Conservation (phyloP, 2,329 filamentous ascomycete genomes). For the Elsinoe batatas region DNA sequence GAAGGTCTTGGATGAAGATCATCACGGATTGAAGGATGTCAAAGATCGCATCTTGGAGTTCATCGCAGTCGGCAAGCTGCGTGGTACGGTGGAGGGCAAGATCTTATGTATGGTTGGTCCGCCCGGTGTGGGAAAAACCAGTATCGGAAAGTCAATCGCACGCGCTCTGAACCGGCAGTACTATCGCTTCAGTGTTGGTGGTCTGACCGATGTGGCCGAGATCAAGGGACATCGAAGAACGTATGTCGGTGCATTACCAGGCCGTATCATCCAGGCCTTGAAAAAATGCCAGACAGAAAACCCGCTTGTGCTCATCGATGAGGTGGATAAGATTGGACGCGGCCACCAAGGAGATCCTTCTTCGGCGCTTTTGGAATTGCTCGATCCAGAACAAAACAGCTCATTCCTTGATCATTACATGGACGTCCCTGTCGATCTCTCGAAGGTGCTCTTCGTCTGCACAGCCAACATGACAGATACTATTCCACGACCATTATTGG, state of each 20-base stretch:
- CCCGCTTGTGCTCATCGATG: slow-evolving; percentile 89
- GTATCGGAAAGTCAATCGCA: slow-evolving; percentile 96
- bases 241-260: slow-evolving; percentile 90
- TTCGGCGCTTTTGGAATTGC: slow-evolving; percentile 81
- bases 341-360: slow-evolving; percentile 95
- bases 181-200: slow-evolving; percentile 96
- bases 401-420: slow-evolving; percentile 98
- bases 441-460: slow-evolving; percentile 96
- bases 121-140: slow-evolving; percentile 95
- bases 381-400: slow-evolving; percentile 94
- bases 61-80: slow-evolving; percentile 93
- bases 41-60: slow-evolving; percentile 98
- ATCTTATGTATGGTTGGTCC: slow-evolving; percentile 96
- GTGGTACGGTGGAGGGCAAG: slow-evolving; percentile 95
- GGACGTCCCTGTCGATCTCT: slow-evolving; percentile 93
- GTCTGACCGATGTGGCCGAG: slow-evolving; percentile 92
- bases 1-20: slow-evolving; percentile 86
- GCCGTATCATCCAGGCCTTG: slow-evolving; percentile 92
- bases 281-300: slow-evolving; percentile 99
- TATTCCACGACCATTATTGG: slow-evolving; percentile 83
- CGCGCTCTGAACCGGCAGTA: slow-evolving; percentile 90
- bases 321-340: slow-evolving; percentile 94
- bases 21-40: slow-evolving; percentile 93
- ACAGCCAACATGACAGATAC: slow-evolving; percentile 99
- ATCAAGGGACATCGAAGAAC: slow-evolving; percentile 97